These are phyloP conservation scores for Beauveria asiatica DNA, from an alignment of 2,329 filamentous ascomycete genomes.

Conservation along the genomic window DNA sequence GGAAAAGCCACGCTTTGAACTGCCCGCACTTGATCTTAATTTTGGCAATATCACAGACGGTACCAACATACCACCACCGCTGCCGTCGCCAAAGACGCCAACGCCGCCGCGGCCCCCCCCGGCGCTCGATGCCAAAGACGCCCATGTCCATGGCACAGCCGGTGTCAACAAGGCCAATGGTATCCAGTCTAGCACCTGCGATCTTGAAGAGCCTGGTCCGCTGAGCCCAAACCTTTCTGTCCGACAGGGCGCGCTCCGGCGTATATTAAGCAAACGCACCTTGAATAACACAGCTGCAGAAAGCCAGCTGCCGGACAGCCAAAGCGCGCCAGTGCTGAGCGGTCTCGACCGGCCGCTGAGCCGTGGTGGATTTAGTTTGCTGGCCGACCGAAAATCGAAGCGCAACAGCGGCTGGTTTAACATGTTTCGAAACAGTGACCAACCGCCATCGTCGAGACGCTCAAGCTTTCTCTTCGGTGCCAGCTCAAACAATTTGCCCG, in stretches of 20 bases:
- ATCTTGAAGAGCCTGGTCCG: slow-evolving; percentile 41
- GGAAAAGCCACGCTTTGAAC: slow-evolving; percentile 38
- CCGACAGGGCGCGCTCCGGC: slow-evolving; percentile 48
- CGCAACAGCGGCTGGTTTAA: slow-evolving; percentile 53
- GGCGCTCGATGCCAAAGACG: slow-evolving; percentile 15
- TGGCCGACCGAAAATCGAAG: slow-evolving; percentile 46
- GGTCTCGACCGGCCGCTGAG: slow-evolving; percentile 37
- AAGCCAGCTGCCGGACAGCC: slow-evolving; percentile 35
- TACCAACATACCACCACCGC: slow-evolving; percentile 51
- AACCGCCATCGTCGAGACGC: slow-evolving; percentile 29
- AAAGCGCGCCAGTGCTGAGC: slow-evolving; percentile 24
- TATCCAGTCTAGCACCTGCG: slow-evolving; percentile 38
- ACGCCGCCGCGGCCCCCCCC: slow-evolving; percentile 33
- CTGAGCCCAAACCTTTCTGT: slow-evolving; percentile 43
- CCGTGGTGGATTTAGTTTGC: slow-evolving; percentile 38
- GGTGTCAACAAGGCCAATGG: slow-evolving; percentile 29
- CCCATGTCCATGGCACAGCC: slow-evolving; percentile 1
- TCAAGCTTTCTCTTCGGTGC: slow-evolving; percentile 36
- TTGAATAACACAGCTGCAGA: slow-evolving; percentile 47
- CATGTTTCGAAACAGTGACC: slow-evolving; percentile 36
- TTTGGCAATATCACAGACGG: slow-evolving; percentile 52
- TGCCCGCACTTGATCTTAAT: slow-evolving; percentile 50
- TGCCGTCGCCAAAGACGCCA: slow-evolving; percentile 44
- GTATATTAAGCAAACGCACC: slow-evolving; percentile 46
- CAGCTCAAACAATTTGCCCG: slow-evolving; percentile 20